Evolutionary conservation across 225 moss, liverwort and hornwort species (phyloP).

Genomic region (Polytrichum formosum): DNA sequence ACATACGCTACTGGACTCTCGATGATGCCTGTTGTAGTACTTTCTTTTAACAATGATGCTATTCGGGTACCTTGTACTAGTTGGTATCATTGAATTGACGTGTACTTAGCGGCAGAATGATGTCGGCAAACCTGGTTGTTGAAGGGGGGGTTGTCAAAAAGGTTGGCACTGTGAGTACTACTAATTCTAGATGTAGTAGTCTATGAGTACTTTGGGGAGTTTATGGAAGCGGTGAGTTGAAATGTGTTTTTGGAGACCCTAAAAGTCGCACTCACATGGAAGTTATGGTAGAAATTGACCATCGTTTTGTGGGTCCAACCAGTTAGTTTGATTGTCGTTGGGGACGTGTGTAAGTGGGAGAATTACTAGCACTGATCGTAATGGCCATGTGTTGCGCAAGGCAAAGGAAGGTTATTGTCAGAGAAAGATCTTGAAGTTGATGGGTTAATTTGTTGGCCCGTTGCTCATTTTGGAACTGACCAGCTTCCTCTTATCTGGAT

Average conservation of each 20-base stretch:
- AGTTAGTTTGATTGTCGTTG: background rate
- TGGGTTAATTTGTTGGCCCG: no score
- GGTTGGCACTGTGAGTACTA: background rate
- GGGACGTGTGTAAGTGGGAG: no score
- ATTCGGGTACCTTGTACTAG: background rate
- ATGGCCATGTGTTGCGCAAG: background rate
- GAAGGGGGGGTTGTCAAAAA: background rate
- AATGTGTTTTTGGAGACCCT: background rate
- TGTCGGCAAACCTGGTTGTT: no score
- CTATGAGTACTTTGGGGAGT: background rate
- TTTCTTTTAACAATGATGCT: background rate
- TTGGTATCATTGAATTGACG: background rate
- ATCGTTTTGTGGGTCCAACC: no score
- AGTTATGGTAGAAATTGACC: no score
- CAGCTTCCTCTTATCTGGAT: background rate
- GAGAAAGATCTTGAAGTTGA: no score
- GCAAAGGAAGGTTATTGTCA: background rate
- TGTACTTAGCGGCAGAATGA: no score
- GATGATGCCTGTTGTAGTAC: background rate
- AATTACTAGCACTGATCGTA: no score
- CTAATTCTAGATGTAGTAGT: background rate
- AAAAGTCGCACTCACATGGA: no score
- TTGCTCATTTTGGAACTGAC: no score
- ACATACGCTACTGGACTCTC: background rate
- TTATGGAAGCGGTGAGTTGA: background rate